These are phyloP conservation scores for Cercophora scortea DNA, from an alignment of 495 filamentous ascomycete genomes.

Conservation along the genomic window DNA sequence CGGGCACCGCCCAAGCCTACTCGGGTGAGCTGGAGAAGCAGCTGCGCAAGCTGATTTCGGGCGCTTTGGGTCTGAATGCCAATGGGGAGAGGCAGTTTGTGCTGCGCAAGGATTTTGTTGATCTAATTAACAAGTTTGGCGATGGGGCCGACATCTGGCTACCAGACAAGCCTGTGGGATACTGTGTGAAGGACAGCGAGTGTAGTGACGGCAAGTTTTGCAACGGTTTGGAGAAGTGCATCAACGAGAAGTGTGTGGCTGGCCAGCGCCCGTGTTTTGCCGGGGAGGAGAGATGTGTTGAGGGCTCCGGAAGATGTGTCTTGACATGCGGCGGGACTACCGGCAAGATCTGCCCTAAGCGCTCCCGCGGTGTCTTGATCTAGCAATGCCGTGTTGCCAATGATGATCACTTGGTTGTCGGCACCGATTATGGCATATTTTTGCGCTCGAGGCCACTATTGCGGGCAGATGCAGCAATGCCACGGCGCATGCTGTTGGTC, in stretches of 20 bases:
- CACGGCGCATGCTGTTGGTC: too few species aligned
- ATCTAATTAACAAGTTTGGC: constrained; percentile 1
- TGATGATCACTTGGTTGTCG: too few species aligned
- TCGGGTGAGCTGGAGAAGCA: constrained; percentile 10
- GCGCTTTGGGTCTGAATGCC: constrained; percentile 5
- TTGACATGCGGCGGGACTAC: constrained; percentile 1
- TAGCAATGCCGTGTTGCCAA: too few species aligned
- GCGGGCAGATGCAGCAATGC: too few species aligned
- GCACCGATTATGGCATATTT: too few species aligned
- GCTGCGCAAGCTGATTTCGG: not conserved
- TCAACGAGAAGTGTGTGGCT: constrained; percentile 5
- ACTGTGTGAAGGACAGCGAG: constrained; percentile 5
- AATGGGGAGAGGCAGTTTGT: constrained; percentile 11
- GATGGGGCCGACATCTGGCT: constrained; percentile 6
- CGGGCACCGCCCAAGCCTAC: not conserved
- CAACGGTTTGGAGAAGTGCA: constrained; percentile 9
- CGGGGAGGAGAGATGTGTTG: constrained; percentile 1
- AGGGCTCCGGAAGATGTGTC: constrained; percentile 4
- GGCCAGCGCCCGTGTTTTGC: not conserved
- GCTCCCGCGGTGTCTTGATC: too few species aligned
- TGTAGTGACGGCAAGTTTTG: constrained; percentile 5
- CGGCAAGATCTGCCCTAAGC: constrained; percentile 4
- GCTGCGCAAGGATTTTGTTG: constrained; percentile 8
- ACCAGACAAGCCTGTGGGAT: constrained; percentile 7
- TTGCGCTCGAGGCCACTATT: too few species aligned